Evolutionary conservation across 139 green algal genomes (phyloP).

Genomic region (Tetratostichococcus sp.): DNA sequence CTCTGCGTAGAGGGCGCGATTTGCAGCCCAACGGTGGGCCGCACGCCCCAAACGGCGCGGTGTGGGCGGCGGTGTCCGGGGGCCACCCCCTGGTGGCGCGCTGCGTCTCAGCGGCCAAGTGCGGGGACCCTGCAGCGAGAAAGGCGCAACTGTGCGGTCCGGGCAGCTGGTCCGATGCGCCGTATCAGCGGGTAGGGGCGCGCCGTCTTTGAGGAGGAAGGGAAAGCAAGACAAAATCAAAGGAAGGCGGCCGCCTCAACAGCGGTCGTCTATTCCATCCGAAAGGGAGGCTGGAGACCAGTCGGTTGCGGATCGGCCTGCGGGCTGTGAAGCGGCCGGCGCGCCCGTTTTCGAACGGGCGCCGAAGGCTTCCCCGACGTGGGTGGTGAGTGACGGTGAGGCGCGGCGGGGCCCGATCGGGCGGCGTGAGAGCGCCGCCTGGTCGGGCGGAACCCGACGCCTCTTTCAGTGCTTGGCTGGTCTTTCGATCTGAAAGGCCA

Average conservation of each 20-base stretch:
- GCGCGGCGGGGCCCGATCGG: constrained; percentile 6
- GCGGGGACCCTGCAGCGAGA: no score
- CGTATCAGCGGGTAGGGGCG: no score
- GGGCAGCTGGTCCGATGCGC: no score
- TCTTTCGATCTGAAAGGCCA: not conserved
- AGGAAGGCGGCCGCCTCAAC: not conserved
- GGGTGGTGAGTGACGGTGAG: constrained; percentile 26
- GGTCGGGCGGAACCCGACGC: not conserved
- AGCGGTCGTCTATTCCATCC: not conserved
- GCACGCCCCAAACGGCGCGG: no score
- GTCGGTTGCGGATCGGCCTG: not conserved
- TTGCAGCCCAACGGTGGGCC: no score
- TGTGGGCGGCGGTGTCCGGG: no score
- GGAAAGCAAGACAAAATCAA: not conserved
- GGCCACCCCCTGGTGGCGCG: no score
- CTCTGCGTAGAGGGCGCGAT: no score
- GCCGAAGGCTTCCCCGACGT: constrained; percentile 6
- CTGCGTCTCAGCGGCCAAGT: no score
- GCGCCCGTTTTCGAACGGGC: not conserved
- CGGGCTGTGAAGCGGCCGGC: not conserved
- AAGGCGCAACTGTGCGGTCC: no score
- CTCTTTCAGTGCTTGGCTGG: constrained; percentile 4
- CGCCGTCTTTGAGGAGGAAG: not conserved
- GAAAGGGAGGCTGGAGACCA: not conserved
- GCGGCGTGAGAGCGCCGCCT: not conserved